Percentiles rank a stretch among this genome's conserved stretches.
Conservation (phyloP, 176 grass and related monocot species). For the Microstegium vimineum region DNA sequence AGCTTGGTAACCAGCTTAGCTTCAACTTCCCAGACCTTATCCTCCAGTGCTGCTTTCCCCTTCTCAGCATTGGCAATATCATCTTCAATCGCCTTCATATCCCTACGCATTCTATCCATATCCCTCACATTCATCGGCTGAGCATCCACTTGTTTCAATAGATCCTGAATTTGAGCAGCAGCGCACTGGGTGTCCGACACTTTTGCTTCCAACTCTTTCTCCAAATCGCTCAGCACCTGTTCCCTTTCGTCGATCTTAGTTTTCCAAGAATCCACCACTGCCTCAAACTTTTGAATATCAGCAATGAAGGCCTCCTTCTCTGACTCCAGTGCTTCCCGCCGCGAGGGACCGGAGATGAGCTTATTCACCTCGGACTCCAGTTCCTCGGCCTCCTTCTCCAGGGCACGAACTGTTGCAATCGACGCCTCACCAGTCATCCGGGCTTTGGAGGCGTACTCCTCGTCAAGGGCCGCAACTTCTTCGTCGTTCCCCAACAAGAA, state of each 20-base stretch:
- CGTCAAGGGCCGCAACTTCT: conserved; percentile 47
- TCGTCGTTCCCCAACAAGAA: conserved; percentile 56
- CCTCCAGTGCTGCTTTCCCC: conserved; percentile 41
- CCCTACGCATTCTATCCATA: conserved; percentile 61
- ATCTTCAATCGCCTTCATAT: conserved; percentile 53
- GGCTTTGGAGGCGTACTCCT: conserved; percentile 55
- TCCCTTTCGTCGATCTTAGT: conserved; percentile 58
- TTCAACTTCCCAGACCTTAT: conserved; percentile 84
- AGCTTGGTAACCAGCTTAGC: conserved; percentile 42
- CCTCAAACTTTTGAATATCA: conserved; percentile 71
- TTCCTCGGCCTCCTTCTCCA: conserved; percentile 55
- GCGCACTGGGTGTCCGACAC: conserved; percentile 27
- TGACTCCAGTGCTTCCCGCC: conserved; percentile 31
- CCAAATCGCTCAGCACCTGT: conserved; percentile 6
- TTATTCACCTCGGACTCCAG: conserved; percentile 38
- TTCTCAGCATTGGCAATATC: conserved; percentile 56
- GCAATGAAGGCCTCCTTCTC: conserved; percentile 40
- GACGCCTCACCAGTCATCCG: not conserved
- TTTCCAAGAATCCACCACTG: conserved; percentile 60
- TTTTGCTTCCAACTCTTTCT: conserved; percentile 65
- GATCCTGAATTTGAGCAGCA: conserved; percentile 47
- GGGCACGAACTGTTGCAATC: not conserved
- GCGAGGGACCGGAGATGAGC: conserved; percentile 41
- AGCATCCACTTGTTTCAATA: conserved; percentile 45
- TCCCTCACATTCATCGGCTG: conserved; percentile 68